Evolutionary conservation across 2,329 filamentous ascomycete genomes (phyloP).

Genomic region (Gnomoniopsis sp.): DNA sequence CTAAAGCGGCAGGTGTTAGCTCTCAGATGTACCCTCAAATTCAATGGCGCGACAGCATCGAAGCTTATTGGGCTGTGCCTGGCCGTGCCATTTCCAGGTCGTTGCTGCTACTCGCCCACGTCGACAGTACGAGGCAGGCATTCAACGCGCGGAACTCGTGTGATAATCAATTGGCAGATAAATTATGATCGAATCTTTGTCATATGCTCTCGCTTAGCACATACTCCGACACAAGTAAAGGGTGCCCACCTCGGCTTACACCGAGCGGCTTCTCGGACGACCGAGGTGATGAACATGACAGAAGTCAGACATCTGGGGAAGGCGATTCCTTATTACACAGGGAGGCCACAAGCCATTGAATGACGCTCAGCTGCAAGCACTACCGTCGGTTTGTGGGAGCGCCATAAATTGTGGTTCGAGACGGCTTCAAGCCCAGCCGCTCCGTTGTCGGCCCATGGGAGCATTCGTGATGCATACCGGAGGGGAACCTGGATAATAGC

Average conservation of each 20-base stretch:
- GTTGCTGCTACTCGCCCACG: too few species aligned
- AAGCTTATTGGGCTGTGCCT: too few species aligned
- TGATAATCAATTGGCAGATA: too few species aligned
- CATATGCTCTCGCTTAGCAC: background rate
- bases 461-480: background rate
- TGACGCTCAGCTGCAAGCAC: background rate
- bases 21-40: too few species aligned
- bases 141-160: too few species aligned
- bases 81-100: too few species aligned
- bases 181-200: background rate
- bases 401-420: conserved; percentile 5
- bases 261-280: conserved; percentile 4
- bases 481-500: background rate
- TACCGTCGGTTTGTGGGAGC: background rate
- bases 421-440: conserved; percentile 1
- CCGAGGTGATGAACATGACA: background rate
- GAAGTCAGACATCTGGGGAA: background rate
- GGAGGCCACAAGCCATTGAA: background rate
- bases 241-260: too few species aligned
- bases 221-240: background rate
- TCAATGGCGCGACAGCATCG: too few species aligned
- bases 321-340: background rate
- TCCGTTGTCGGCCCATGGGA: conserved; percentile 16
- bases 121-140: too few species aligned
- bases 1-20: too few species aligned